A percentile compares a stretch with the other conserved stretches of the same genome.
phyloP scores from a whole-genome alignment of 257 asterid genomes.

The Solanum lycopersicoides region DNA sequence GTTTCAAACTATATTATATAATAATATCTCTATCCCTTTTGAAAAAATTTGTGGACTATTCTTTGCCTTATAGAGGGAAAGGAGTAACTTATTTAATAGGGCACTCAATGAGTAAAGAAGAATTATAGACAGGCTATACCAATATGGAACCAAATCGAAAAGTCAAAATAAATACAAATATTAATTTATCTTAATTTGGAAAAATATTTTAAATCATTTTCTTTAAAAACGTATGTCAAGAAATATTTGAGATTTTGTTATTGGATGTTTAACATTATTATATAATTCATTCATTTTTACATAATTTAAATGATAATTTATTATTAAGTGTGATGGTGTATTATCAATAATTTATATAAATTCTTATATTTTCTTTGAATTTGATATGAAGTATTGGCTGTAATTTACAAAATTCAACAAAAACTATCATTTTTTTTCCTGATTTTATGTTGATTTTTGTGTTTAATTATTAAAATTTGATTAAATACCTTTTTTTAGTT shows the following conservation, averaged over 20 bases:
- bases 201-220: no score
- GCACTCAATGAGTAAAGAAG: not conserved
- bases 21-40: not conserved
- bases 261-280: not conserved
- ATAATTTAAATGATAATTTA: no score
- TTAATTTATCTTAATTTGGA: not conserved
- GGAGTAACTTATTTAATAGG: not conserved
- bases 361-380: not conserved
- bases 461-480: not conserved
- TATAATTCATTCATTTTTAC: not conserved
- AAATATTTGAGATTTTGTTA: not conserved
- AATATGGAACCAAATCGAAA: no score
- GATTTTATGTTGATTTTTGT: no score
- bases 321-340: not conserved
- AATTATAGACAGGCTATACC: not conserved
- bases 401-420: not conserved
- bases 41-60: not conserved
- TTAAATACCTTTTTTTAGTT: not conserved
- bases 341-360: no score
- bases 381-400: not conserved
- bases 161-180: not conserved
- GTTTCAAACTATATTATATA: not conserved
- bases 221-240: not conserved
- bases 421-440: not conserved
- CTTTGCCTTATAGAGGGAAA: not conserved